phyloP scores from a whole-genome alignment of 164 flowering plant genomes.

The Tetracentron sinense region DNA sequence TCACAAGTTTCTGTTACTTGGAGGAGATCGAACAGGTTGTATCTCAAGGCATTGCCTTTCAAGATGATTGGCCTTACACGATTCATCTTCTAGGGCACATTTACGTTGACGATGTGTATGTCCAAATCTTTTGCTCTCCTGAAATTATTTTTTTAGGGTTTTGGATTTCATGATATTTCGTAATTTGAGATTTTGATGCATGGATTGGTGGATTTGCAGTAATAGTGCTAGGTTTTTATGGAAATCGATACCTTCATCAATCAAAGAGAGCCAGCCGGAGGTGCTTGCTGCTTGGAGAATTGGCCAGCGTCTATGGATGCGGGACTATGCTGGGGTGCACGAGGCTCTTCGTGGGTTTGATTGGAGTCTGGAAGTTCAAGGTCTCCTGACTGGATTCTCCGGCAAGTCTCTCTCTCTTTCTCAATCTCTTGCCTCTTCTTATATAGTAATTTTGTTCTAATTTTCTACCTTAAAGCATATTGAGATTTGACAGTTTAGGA shows the following conservation, averaged over 20 bases:
- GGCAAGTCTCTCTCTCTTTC: conserved; percentile 35
- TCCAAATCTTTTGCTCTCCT: background rate
- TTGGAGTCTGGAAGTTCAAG: conserved; percentile 64
- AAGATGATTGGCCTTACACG: conserved; percentile 88
- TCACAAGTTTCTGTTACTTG: background rate
- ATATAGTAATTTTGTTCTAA: no score
- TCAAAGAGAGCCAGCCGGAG: conserved; percentile 69
- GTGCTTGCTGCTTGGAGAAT: conserved; percentile 76
- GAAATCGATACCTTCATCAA: conserved; percentile 61
- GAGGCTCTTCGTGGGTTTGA: conserved; percentile 69
- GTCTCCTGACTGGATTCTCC: conserved; percentile 61
- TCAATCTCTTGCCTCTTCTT: background rate
- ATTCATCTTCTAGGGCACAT: conserved; percentile 81
- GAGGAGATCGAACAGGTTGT: conserved; percentile 41
- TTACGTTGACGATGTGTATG: conserved; percentile 66
- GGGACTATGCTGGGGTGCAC: conserved; percentile 73
- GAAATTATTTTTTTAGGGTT: conserved; percentile 6
- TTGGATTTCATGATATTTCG: background rate
- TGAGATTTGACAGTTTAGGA: no score
- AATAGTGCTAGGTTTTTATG: conserved; percentile 92
- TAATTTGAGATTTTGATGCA: background rate
- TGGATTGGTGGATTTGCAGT: conserved; percentile 35
- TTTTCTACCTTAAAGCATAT: no score
- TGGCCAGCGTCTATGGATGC: conserved; percentile 75
- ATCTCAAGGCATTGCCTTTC: conserved; percentile 50